These are phyloP conservation scores for Podaxis sp. DNA, from an alignment of 768 basidiomycete species.

Conservation along the genomic window DNA sequence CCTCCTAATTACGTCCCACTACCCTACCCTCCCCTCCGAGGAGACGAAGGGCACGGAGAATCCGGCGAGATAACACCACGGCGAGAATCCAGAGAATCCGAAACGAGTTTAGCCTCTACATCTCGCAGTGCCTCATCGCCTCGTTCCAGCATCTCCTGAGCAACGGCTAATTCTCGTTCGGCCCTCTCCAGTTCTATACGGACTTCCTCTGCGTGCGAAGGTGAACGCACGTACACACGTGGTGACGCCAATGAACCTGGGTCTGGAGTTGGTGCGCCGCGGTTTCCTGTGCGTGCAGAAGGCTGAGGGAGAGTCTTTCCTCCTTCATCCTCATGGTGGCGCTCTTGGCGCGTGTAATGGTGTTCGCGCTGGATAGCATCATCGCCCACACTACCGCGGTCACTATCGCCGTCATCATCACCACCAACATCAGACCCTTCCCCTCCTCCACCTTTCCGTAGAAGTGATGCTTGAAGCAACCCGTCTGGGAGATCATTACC, in stretches of 20 bases:
- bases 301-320: too few species aligned
- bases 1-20: too few species aligned
- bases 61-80: background rate
- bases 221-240: too few species aligned
- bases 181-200: background rate
- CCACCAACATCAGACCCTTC: background rate
- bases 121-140: background rate
- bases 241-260: too few species aligned
- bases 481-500: background rate
- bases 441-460: background rate
- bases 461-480: background rate
- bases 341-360: background rate
- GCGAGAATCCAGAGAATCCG: background rate
- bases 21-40: slow-evolving; percentile 26
- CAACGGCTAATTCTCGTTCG: background rate
- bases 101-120: background rate
- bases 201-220: background rate
- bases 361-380: background rate
- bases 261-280: too few species aligned
- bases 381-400: background rate
- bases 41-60: background rate
- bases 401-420: background rate
- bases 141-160: background rate
- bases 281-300: too few species aligned
- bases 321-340: too few species aligned